These are phyloP conservation scores for Candida silvicultrix DNA, from an alignment of 805 yeast genomes.

Conservation along the genomic window DNA sequence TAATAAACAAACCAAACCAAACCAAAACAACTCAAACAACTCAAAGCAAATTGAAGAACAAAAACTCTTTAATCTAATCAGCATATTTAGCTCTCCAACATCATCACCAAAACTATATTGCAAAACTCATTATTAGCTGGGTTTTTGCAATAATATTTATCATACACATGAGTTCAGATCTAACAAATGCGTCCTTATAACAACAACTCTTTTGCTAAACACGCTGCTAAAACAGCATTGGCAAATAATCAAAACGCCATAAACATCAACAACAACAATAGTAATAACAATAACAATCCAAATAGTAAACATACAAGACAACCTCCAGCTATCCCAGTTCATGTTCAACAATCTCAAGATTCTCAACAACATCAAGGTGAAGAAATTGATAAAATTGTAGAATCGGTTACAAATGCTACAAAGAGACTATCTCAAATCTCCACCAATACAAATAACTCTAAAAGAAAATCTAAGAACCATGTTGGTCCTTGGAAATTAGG, in stretches of 20 bases:
- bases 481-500: slow-evolving; percentile 98
- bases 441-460: slow-evolving; percentile 23
- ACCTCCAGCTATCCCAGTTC: not conserved
- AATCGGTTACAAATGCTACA: slow-evolving; percentile 24
- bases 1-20: not conserved
- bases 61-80: no score
- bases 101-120: no score
- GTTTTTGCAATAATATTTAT: no score
- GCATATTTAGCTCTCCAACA: no score
- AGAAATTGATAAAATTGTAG: slow-evolving; percentile 23
- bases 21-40: no score
- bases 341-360: not conserved
- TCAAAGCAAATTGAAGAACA: no score
- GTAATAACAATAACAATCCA: slow-evolving; percentile 35
- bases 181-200: not conserved
- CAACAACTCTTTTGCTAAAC: slow-evolving; percentile 16
- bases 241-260: slow-evolving; percentile 13
- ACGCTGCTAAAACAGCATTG: slow-evolving; percentile 20
- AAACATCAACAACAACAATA: slow-evolving; percentile 32
- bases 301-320: not conserved
- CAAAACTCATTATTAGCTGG: no score
- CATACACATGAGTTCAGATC: not conserved
- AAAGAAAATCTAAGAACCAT: slow-evolving; percentile 24
- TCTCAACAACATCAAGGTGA: slow-evolving; percentile 2
- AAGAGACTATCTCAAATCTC: slow-evolving; percentile 23